Evolutionary conservation across 768 basidiomycete genomes (phyloP).

Genomic region (Erythrobasidium yunnanense): DNA sequence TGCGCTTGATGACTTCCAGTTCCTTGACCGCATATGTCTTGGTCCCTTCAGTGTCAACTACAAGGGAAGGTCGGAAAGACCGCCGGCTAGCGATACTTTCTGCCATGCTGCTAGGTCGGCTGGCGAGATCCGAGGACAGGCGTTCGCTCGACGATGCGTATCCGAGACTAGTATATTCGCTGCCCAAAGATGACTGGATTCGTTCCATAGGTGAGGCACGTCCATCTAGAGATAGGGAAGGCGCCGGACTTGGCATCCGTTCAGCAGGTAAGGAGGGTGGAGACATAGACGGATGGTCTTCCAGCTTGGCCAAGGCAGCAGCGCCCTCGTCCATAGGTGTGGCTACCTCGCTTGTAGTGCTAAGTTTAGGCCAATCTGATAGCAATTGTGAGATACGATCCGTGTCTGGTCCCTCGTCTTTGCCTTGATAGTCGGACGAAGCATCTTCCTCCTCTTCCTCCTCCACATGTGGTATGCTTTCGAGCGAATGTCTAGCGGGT

Average conservation of each 20-base stretch:
- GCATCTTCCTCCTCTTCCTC: not conserved
- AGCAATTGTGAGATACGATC: not conserved
- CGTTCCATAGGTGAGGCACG: not conserved
- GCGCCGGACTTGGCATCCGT: no score
- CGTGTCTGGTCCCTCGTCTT: not conserved
- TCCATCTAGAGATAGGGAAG: no score
- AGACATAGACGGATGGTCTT: not conserved
- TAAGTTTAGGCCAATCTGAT: not conserved
- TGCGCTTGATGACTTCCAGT: slow-evolving; percentile 1
- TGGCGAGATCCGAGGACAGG: not conserved
- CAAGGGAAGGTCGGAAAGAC: not conserved
- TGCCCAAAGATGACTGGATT: not conserved
- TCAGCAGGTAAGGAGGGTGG: not conserved
- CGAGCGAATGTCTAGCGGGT: no score
- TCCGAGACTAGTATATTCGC: not conserved
- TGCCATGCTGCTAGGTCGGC: not conserved
- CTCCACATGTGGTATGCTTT: no score
- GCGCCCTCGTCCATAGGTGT: not conserved
- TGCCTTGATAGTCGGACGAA: not conserved
- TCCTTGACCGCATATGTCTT: slow-evolving; percentile 4
- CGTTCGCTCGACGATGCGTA: not conserved
- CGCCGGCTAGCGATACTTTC: not conserved
- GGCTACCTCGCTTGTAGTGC: not conserved
- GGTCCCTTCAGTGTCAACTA: not conserved
- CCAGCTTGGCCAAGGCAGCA: not conserved